Base-by-base conservation (phyloP, 257 asterid species). In the Ballota nigra region DNA sequence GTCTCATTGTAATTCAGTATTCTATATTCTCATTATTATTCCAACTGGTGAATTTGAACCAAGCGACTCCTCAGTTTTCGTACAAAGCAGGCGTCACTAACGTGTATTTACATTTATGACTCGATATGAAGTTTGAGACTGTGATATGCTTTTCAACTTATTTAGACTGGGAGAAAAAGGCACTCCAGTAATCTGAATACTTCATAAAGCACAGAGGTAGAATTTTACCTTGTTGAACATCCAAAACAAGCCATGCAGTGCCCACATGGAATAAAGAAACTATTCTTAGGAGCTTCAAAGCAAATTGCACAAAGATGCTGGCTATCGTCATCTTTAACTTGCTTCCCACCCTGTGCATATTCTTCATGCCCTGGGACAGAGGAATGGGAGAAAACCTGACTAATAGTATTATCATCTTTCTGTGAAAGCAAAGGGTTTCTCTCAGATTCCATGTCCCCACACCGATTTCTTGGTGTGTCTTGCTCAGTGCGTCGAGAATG, bases 231-330 rank as follows among this genome's bases (percentile, higher is more conserved):
- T 68, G 87, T 85, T 24, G 87, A 92, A 72, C 98, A 92, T 61
- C 79, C 83, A 83, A 79, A 90, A 80, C 98, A 92, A 76, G 97
- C 85, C 57, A 77, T 92, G 67, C 89, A 86, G 77, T 92, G 97
- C 31, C 97, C 98, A 22, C 98, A 92, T 11, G 98, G 98, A 58
- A 90, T 78, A 78, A 90, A 92, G 86, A 92, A 90, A 74, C 85
- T 83, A 74, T 88, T 86, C 84, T 86, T 86, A 6, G 91, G 97
- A 62, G 93, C 92, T 82, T 90, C 92, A 76, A 86, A 92, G 83
- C 98, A 92, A 74, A 92, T 87, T 60, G 96, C 87, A 78, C 98
- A 92, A 58, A 79, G 83, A 43, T 72, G 82, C 56, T 75, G 80
- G 63, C 64, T 70, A 73, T 65, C 3, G 64, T 86, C 89, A 16